Conservation (phyloP, 1,284 basidiomycete genomes). For the Hemileia vastatrix region DNA sequence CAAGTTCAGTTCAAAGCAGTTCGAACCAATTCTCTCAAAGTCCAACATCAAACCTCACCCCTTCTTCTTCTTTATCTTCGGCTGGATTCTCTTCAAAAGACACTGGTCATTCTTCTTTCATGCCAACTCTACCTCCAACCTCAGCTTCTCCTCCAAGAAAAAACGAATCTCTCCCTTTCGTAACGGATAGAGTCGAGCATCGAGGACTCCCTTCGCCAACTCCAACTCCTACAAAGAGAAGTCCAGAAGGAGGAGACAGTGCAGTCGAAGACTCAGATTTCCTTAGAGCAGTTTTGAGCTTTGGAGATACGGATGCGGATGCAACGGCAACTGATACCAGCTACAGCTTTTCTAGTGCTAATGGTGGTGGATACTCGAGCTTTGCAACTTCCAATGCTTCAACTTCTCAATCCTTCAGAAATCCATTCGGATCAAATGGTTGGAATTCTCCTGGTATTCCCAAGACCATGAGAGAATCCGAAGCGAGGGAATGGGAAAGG, state of each 20-base stretch:
- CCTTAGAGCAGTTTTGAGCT: conserved; percentile 31
- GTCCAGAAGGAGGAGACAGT: not conserved
- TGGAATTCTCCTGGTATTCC: conserved; percentile 1
- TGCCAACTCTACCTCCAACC: no score
- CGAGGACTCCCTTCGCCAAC: not conserved
- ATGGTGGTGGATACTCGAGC: not conserved
- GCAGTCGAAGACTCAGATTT: conserved; percentile 31
- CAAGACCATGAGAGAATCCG: conserved; percentile 25
- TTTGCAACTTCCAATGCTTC: not conserved
- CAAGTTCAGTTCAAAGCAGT: no score
- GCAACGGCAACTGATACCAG: not conserved
- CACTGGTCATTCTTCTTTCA: no score
- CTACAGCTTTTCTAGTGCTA: not conserved
- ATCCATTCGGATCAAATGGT: not conserved
- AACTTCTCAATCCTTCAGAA: not conserved
- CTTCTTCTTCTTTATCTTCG: no score
- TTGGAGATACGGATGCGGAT: conserved; percentile 14
- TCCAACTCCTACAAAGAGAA: not conserved
- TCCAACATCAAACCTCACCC: no score
- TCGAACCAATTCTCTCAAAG: no score
- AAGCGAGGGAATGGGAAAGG: conserved; percentile 19
- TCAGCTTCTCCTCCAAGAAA: not conserved
- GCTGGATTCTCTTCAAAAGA: no score
- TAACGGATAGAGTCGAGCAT: not conserved
- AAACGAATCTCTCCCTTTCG: not conserved